Evolutionary conservation across 2,329 filamentous ascomycete species (phyloP).

Genomic region (Paraconiothyrium sp.): DNA sequence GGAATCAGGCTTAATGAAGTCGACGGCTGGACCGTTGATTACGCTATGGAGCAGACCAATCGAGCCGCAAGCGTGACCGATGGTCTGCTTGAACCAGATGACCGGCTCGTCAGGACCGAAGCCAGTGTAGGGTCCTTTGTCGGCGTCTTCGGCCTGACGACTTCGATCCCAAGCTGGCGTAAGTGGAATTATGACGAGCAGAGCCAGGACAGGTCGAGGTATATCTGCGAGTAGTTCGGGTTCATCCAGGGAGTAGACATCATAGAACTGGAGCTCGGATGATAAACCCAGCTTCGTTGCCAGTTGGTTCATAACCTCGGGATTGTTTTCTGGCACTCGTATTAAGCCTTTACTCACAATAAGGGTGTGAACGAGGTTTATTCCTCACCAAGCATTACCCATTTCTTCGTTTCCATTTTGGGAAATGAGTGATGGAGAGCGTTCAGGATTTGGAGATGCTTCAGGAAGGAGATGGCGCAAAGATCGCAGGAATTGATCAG

Average conservation of each 20-base stretch:
- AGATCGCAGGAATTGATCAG: too few species aligned
- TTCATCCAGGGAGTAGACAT: conserved; percentile 60
- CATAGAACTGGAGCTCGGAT: conserved; percentile 58
- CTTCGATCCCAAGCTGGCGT: conserved; percentile 49
- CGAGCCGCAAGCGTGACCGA: conserved; percentile 63
- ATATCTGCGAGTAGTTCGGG: conserved; percentile 56
- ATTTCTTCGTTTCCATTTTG: conserved; percentile 28
- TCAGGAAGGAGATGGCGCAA: conserved; percentile 14
- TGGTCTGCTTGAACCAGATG: conserved; percentile 66
- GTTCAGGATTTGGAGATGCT: conserved; percentile 17
- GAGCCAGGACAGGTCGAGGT: conserved; percentile 59
- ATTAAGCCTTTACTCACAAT: conserved; percentile 23
- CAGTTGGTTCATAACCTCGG: conserved; percentile 59
- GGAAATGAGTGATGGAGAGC: conserved; percentile 20
- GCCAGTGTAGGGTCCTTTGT: conserved; percentile 52
- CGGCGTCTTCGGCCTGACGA: conserved; percentile 50
- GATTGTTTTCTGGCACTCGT: conserved; percentile 59
- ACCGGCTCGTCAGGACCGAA: conserved; percentile 59
- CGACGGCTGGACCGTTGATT: conserved; percentile 56
- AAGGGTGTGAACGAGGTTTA: conserved; percentile 8
- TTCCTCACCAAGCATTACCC: conserved; percentile 32
- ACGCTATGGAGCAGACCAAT: conserved; percentile 63
- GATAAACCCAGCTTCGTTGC: conserved; percentile 58
- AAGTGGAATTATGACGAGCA: conserved; percentile 60
- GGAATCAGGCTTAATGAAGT: conserved; percentile 53